Evolutionary conservation across 1,139 yeast species (phyloP).

Genomic region (Saccharomyces hybrid): DNA sequence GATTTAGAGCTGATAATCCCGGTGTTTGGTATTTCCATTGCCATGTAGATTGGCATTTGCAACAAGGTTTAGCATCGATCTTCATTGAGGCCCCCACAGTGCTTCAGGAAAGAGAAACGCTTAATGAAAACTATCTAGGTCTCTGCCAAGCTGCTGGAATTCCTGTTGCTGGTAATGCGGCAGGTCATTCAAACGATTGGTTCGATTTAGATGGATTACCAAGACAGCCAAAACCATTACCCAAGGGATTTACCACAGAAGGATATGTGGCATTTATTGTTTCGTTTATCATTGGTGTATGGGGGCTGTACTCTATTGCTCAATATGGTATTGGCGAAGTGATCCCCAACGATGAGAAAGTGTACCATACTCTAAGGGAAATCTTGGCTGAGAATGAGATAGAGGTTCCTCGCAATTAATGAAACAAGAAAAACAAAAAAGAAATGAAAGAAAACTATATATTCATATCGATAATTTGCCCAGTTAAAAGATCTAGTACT

Average conservation of each 20-base stretch:
- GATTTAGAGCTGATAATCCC: slow-evolving; percentile 71
- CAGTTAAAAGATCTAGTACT: background rate
- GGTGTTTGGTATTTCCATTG: slow-evolving; percentile 84
- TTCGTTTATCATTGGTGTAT: slow-evolving; percentile 50
- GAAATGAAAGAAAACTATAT: slow-evolving; percentile 2
- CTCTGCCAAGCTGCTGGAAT: slow-evolving; percentile 43
- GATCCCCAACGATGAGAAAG: slow-evolving; percentile 37
- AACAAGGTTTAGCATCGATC: slow-evolving; percentile 65
- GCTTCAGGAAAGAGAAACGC: slow-evolving; percentile 38
- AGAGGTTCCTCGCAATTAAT: background rate
- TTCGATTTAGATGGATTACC: slow-evolving; percentile 51
- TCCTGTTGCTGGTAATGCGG: slow-evolving; percentile 58
- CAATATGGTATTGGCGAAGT: slow-evolving; percentile 57
- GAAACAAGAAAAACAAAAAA: slow-evolving; percentile 1
- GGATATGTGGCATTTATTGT: slow-evolving; percentile 58
- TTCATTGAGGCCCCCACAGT: slow-evolving; percentile 58
- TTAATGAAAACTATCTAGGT: slow-evolving; percentile 41
- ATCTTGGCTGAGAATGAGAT: slow-evolving; percentile 13
- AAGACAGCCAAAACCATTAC: slow-evolving; percentile 48
- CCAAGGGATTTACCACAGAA: slow-evolving; percentile 59
- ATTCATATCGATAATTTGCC: slow-evolving; percentile 1
- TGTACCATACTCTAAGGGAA: slow-evolving; percentile 11
- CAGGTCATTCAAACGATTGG: slow-evolving; percentile 47
- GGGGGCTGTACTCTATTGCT: slow-evolving; percentile 49
- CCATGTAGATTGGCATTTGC: slow-evolving; percentile 75